Evolutionary conservation across 2,329 filamentous ascomycete genomes (phyloP).

Genomic region (Colletotrichum sp.): DNA sequence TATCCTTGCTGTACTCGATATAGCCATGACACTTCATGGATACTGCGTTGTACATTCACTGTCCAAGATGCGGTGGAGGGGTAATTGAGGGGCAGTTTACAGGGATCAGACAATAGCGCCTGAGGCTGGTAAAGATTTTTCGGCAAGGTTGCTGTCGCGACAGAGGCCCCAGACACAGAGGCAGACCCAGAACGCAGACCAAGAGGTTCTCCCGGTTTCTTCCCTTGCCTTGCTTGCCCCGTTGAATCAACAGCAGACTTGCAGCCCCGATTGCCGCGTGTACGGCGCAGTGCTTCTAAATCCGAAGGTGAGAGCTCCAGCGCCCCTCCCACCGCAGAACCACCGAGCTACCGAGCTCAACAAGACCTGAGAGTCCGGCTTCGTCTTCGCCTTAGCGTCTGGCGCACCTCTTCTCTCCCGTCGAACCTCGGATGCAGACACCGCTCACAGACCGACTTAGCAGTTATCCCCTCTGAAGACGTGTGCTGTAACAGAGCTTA

Average conservation of each 20-base stretch:
- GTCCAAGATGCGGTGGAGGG: constrained; percentile 5
- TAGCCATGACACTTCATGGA: background rate
- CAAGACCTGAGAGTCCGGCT: background rate
- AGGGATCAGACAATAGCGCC: constrained; percentile 12
- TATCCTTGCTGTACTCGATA: background rate
- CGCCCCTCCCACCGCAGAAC: background rate
- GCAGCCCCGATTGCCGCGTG: constrained; percentile 7
- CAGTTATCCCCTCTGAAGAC: background rate
- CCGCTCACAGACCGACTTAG: background rate
- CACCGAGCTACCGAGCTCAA: background rate
- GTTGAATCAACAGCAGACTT: background rate
- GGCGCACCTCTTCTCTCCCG: background rate
- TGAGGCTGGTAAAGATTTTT: constrained; percentile 19
- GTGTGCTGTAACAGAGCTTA: constrained; percentile 1
- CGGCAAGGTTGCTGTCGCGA: constrained; percentile 12
- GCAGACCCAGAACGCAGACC: background rate
- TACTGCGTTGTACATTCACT: background rate
- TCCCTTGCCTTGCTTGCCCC: background rate
- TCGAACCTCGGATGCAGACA: constrained; percentile 16
- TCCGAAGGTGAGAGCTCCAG: background rate
- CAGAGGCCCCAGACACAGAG: background rate
- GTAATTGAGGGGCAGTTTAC: constrained; percentile 18
- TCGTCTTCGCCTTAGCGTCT: background rate
- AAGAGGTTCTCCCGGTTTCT: constrained; percentile 19
- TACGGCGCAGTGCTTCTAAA: background rate